Evolutionary conservation across 2,329 filamentous ascomycete species (phyloP).

Genomic region (Aspergillus versicolor): DNA sequence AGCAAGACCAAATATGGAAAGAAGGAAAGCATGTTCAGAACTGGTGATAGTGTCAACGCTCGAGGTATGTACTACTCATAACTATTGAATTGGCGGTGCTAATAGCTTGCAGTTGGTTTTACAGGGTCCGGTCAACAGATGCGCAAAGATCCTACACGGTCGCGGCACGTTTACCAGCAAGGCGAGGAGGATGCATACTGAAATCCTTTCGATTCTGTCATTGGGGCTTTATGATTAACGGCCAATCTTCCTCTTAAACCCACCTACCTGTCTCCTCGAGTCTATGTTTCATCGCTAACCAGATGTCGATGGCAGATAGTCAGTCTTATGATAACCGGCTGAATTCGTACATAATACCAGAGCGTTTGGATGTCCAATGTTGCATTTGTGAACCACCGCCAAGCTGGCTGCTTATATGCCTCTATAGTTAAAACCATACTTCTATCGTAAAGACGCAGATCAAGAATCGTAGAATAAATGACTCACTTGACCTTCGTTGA

Average conservation of each 20-base stretch:
- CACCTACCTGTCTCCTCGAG: background rate
- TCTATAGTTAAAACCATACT: background rate
- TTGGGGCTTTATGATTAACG: background rate
- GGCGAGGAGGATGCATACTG: constrained; percentile 65
- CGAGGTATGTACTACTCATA: constrained; percentile 62
- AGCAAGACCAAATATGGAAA: constrained; percentile 71
- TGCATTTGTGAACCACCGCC: background rate
- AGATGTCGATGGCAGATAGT: constrained; percentile 7
- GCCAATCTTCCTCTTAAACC: constrained; percentile 1
- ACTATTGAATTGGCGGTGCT: background rate
- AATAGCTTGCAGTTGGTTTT: constrained; percentile 71
- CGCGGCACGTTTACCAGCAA: constrained; percentile 80
- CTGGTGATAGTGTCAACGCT: constrained; percentile 79
- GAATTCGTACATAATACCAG: background rate
- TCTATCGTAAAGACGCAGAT: too few relatives aligned
- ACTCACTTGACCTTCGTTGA: too few relatives aligned
- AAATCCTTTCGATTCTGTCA: background rate
- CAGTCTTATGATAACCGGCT: background rate
- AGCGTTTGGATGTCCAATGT: background rate
- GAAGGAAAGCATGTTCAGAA: constrained; percentile 97
- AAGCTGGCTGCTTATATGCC: background rate
- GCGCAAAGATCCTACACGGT: constrained; percentile 84
- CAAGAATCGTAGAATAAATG: too few relatives aligned
- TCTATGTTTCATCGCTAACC: constrained; percentile 9
- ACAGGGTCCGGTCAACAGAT: constrained; percentile 93